Conservation (phyloP, 2,329 filamentous ascomycete genomes). For the Arthrinium puccinioides region DNA sequence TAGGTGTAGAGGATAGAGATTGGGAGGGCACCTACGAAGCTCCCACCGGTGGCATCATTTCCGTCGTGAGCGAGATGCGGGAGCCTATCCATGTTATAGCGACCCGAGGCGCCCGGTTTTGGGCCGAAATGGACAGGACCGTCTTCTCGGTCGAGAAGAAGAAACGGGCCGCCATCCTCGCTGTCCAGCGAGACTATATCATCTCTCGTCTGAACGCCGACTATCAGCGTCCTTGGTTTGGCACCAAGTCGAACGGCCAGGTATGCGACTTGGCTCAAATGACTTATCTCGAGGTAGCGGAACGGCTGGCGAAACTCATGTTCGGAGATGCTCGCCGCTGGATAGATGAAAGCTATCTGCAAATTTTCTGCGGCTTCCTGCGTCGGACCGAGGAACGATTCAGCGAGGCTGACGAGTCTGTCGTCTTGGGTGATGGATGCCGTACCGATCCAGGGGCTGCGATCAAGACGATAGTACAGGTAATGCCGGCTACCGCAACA, state of each 20-base stretch:
- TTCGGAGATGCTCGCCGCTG: slow-evolving; percentile 27
- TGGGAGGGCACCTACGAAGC: slow-evolving; percentile 38
- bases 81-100: slow-evolving; percentile 31
- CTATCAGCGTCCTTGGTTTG: slow-evolving; percentile 42
- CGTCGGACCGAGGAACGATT: slow-evolving; percentile 14
- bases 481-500: slow-evolving; percentile 7
- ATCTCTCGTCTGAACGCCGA: slow-evolving; percentile 38
- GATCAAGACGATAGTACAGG: slow-evolving; percentile 2
- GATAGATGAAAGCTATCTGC: slow-evolving; percentile 27
- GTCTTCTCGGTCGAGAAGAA: slow-evolving; percentile 18
- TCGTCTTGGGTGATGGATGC: slow-evolving; percentile 1
- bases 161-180: slow-evolving; percentile 31
- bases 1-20: slow-evolving; percentile 31
- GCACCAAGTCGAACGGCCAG: slow-evolving; percentile 30
- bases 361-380: slow-evolving; percentile 16
- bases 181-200: slow-evolving; percentile 33
- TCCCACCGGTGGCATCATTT: slow-evolving; percentile 18
- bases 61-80: slow-evolving; percentile 26
- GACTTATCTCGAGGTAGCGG: slow-evolving; percentile 37
- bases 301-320: slow-evolving; percentile 37
- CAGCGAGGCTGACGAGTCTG: slow-evolving; percentile 1
- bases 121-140: slow-evolving; percentile 28
- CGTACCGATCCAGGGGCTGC: slow-evolving; percentile 1
- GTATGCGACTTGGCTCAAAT: slow-evolving; percentile 38
- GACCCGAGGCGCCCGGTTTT: slow-evolving; percentile 26